Evolutionary conservation across 2,329 filamentous ascomycete species (phyloP), one percentile per base, ranked within the genome.

Genomic region (Didymella pomorum): DNA sequence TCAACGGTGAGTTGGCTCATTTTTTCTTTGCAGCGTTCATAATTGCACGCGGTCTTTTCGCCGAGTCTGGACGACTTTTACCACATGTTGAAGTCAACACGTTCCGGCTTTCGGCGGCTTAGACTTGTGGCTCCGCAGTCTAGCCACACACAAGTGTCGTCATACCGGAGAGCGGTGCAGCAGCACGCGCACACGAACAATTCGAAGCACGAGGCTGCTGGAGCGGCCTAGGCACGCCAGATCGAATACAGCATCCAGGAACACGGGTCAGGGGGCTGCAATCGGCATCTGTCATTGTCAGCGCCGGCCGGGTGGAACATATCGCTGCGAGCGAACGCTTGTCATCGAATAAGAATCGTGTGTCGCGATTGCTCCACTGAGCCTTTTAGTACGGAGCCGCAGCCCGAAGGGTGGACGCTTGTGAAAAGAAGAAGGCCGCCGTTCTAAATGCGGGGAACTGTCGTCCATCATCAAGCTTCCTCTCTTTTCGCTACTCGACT

Each of bases 401-500:
- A 65, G 56, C 56, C 65, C 66, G 63, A 64, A 61, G 55, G 66
- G 66, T 69, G 18, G 56, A 61, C 59, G 69, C 67, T 69, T 52
- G 56, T 67, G 66, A 67, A 69, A 68, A 74, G 67, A 70, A 70
- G 68, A 63, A 68, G 65, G 63, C 62, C 56, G 64, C 64, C 56
- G 63, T 66, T 58, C 63, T 61, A 70, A 72, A 74, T 75, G 74
- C 74, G 72, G 74, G 74, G 73, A 74, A 75, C 66, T 56, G 53
- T 72, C 63, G 45, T 58, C 64, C 61, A 67, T 66, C 62, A 47
- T 69, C 69, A 70, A 68, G 68, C 65, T 66, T 70, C 52, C 48
- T 60, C 57, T 63, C 58, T 63, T 66, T 66, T 73, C 71, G 71
- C 72, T 72, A 71, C 67, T 66, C 66, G 56, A 69, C 62, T 70